phyloP scores from a whole-genome alignment of 495 filamentous ascomycete species.

The Daldinia bambusicola region DNA sequence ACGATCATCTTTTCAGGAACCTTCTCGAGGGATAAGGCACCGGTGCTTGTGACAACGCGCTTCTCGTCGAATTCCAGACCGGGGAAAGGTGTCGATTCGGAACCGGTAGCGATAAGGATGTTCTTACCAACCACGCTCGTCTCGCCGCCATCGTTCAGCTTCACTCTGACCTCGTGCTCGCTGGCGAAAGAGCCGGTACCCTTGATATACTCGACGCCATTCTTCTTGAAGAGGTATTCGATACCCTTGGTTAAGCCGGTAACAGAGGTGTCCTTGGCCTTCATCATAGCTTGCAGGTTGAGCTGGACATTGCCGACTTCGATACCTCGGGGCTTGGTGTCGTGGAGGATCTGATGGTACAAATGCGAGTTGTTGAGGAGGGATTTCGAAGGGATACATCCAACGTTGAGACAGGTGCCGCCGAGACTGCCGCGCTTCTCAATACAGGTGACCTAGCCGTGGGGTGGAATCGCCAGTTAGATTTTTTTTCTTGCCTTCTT shows the following conservation, averaged over 20 bases:
- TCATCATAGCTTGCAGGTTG: constrained; percentile 95
- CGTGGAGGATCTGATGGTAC: constrained; percentile 97
- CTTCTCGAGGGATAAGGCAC: constrained; percentile 86
- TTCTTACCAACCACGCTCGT: constrained; percentile 86
- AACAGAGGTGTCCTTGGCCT: constrained; percentile 95
- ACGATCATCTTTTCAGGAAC: constrained; percentile 98
- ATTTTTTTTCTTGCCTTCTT: constrained; percentile 6
- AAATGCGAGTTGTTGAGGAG: constrained; percentile 99
- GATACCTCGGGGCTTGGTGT: constrained; percentile 96
- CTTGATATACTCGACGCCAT: constrained; percentile 96
- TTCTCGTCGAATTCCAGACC: constrained; percentile 96
- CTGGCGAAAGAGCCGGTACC: constrained; percentile 87
- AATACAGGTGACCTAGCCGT: constrained; percentile 88
- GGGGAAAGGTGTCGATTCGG: constrained; percentile 94
- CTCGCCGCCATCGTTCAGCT: constrained; percentile 90
- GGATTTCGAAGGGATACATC: constrained; percentile 98
- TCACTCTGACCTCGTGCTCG: constrained; percentile 91
- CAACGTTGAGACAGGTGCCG: constrained; percentile 98
- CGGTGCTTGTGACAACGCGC: constrained; percentile 95
- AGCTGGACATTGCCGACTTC: constrained; percentile 93
- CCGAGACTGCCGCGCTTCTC: constrained; percentile 97
- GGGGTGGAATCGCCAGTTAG: constrained; percentile 32
- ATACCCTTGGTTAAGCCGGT: constrained; percentile 92
- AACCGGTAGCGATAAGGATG: constrained; percentile 95
- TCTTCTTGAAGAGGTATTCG: constrained; percentile 98